phyloP scores from a whole-genome alignment of 2,329 filamentous ascomycete genomes.

The Aspergillus fischeri region DNA sequence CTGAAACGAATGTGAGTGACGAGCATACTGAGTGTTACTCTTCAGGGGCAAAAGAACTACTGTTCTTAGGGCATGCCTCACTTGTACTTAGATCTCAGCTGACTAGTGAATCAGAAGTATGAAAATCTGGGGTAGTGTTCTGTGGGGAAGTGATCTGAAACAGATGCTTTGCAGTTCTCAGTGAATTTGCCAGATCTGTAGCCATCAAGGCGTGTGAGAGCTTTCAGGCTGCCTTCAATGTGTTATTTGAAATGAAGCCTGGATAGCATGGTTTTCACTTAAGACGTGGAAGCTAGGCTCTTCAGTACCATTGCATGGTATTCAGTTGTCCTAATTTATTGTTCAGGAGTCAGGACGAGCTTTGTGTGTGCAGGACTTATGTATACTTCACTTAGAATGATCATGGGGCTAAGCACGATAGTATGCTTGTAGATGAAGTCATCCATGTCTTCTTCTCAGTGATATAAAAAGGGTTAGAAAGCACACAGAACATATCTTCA shows the following conservation, averaged over 20 bases:
- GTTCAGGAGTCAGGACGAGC: too few relatives aligned
- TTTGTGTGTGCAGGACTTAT: neutral
- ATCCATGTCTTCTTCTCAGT: neutral
- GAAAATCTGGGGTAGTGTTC: neutral
- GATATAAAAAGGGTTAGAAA: neutral
- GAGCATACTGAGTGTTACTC: neutral
- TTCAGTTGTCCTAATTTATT: too few relatives aligned
- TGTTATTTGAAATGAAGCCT: neutral
- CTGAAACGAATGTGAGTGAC: neutral
- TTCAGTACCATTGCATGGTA: too few relatives aligned
- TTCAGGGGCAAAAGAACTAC: neutral
- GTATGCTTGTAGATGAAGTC: neutral
- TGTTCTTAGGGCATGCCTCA: neutral
- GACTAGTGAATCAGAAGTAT: neutral
- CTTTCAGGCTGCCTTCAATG: neutral
- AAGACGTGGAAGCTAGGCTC: too few relatives aligned
- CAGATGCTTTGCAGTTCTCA: neutral
- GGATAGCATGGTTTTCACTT: too few relatives aligned
- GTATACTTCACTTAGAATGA: neutral
- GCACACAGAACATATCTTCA: neutral
- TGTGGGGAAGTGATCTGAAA: neutral
- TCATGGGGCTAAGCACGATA: neutral
- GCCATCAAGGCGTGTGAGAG: neutral
- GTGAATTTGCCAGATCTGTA: neutral
- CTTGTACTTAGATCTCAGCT: neutral